Conservation (phyloP, 164 flowering plant genomes). For the Macadamia integrifolia region DNA sequence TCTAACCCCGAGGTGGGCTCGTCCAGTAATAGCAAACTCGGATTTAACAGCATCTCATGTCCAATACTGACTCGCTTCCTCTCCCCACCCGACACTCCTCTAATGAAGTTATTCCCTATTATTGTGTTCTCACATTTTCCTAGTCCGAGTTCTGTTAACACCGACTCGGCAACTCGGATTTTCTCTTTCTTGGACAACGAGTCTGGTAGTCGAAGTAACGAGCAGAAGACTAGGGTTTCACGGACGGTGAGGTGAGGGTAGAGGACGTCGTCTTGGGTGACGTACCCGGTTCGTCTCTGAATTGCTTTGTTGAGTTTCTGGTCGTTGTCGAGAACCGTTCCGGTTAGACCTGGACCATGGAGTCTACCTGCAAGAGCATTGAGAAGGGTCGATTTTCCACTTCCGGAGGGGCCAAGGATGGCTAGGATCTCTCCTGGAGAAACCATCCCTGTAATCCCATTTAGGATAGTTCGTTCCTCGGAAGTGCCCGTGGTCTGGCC, state of each 20-base stretch:
- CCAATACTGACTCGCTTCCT: conserved; percentile 79
- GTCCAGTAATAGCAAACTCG: conserved; percentile 68
- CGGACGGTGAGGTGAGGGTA: conserved; percentile 84
- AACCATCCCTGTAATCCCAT: conserved; percentile 66
- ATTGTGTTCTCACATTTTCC: conserved; percentile 63
- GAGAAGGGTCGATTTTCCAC: conserved; percentile 88
- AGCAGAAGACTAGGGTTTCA: conserved; percentile 70
- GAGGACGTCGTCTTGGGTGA: conserved; percentile 80
- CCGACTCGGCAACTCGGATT: conserved; percentile 48
- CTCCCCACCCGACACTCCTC: conserved; percentile 90
- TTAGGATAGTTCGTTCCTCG: conserved; percentile 47
- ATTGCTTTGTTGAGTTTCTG: conserved; percentile 27
- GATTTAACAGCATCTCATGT: conserved; percentile 82
- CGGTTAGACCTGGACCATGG: conserved; percentile 41
- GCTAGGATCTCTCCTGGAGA: conserved; percentile 81
- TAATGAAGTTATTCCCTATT: conserved; percentile 58
- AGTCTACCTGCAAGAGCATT: conserved; percentile 70
- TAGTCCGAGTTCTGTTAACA: conserved; percentile 63
- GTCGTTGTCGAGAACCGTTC: conserved; percentile 55
- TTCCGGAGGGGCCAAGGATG: conserved; percentile 87
- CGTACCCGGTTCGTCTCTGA: conserved; percentile 58
- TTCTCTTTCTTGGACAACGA: conserved; percentile 36
- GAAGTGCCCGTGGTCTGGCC: conserved; percentile 6
- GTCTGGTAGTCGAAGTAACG: conserved; percentile 56
- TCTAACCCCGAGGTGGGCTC: conserved; percentile 93